Evolutionary conservation across 2,329 filamentous ascomycete species (phyloP).

Genomic region (Alternaria triticimaculans): DNA sequence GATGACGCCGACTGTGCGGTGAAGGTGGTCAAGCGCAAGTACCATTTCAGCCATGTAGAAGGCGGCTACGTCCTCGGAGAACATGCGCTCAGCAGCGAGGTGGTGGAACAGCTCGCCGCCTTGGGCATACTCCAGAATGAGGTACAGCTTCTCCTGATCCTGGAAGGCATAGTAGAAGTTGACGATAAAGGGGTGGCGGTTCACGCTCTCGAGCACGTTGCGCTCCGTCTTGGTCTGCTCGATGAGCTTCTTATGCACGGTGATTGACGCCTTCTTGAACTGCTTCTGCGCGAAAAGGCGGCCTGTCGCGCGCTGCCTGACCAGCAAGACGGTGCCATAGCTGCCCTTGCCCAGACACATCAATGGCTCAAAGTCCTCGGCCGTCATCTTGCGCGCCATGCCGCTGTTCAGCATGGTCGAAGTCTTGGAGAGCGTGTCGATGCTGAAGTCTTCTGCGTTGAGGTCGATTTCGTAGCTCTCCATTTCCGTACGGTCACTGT

Average conservation of each 20-base stretch:
- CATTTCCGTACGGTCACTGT: slow-evolving; percentile 73
- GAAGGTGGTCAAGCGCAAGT: slow-evolving; percentile 89
- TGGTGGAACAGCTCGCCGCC: slow-evolving; percentile 98
- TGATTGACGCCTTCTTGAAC: slow-evolving; percentile 94
- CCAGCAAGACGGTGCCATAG: slow-evolving; percentile 91
- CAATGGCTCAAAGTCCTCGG: slow-evolving; percentile 86
- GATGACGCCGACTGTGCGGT: slow-evolving; percentile 89
- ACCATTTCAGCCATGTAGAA: slow-evolving; percentile 99
- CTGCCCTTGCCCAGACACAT: slow-evolving; percentile 95
- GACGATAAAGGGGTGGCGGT: slow-evolving; percentile 95
- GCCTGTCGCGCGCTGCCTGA: slow-evolving; percentile 87
- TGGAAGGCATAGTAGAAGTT: slow-evolving; percentile 99
- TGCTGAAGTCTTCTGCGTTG: slow-evolving; percentile 83
- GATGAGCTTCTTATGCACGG: slow-evolving; percentile 92
- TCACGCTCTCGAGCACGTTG: slow-evolving; percentile 92
- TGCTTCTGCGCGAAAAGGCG: slow-evolving; percentile 97
- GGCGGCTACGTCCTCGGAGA: slow-evolving; percentile 83
- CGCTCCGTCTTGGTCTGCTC: slow-evolving; percentile 98
- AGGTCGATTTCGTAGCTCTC: slow-evolving; percentile 86
- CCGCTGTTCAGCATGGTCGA: slow-evolving; percentile 51
- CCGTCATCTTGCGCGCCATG: slow-evolving; percentile 82
- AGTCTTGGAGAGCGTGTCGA: slow-evolving; percentile 54
- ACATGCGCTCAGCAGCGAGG: slow-evolving; percentile 92
- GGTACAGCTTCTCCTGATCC: slow-evolving; percentile 94
- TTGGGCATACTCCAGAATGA: slow-evolving; percentile 97